A percentile compares a stretch with the other conserved stretches of the same genome.
phyloP scores from a whole-genome alignment of 768 basidiomycete genomes.

The Krasilnikovozyma curviuscula region DNA sequence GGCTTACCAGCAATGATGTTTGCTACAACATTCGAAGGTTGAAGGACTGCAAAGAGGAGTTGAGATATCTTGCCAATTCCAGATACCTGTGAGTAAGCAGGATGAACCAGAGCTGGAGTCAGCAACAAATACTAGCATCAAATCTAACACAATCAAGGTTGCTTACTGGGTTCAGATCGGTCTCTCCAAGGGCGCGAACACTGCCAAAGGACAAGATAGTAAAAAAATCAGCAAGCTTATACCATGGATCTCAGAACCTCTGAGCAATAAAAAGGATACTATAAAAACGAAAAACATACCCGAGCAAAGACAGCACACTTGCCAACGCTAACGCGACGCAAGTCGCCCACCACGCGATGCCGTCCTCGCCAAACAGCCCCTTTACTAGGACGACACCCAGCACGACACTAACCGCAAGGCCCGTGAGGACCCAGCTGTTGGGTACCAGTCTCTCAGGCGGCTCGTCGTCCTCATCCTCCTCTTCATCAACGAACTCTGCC shows the following conservation, averaged over 20 bases:
- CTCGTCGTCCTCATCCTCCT: slow-evolving; percentile 39
- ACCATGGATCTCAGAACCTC: no score
- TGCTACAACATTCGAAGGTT: slow-evolving; percentile 62
- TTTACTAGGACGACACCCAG: slow-evolving; percentile 64
- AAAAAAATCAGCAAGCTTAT: neutral
- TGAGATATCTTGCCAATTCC: slow-evolving; percentile 91
- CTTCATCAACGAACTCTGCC: slow-evolving; percentile 10
- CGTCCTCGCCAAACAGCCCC: slow-evolving; percentile 72
- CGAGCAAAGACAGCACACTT: slow-evolving; percentile 65
- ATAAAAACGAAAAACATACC: slow-evolving; percentile 33
- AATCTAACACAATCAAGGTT: neutral
- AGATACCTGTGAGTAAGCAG: slow-evolving; percentile 17
- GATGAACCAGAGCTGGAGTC: slow-evolving; percentile 16
- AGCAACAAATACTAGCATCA: no score
- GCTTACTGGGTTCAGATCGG: slow-evolving; percentile 44
- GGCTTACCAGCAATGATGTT: slow-evolving; percentile 83
- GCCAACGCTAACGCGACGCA: slow-evolving; percentile 65
- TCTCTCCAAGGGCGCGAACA: slow-evolving; percentile 86
- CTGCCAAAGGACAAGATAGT: slow-evolving; percentile 28
- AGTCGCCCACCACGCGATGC: slow-evolving; percentile 90
- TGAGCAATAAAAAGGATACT: neutral
- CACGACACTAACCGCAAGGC: slow-evolving; percentile 42
- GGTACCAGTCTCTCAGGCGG: slow-evolving; percentile 60
- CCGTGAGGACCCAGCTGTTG: slow-evolving; percentile 50
- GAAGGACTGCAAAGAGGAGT: slow-evolving; percentile 73